Conservation (phyloP, 768 basidiomycete species). For the Xerocomus spinulosus region DNA sequence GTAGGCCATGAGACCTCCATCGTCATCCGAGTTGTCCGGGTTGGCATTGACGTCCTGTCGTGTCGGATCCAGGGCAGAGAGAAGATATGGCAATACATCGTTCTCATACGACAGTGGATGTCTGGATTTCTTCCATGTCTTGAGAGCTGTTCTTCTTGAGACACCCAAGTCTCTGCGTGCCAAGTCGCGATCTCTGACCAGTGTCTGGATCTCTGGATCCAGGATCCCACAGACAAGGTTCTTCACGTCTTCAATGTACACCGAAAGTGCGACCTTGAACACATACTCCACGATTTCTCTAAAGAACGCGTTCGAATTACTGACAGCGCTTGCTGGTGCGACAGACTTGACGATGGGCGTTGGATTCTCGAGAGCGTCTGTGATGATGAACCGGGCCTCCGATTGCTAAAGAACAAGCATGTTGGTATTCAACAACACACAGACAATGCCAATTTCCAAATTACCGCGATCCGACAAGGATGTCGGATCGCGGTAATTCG, state of each 20-base stretch:
- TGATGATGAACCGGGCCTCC: background rate
- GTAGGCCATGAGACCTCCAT: too few relatives aligned
- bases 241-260: conserved; percentile 1
- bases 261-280: background rate
- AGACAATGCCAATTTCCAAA: background rate
- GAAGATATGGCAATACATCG: background rate
- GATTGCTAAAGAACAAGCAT: background rate
- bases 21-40: too few relatives aligned
- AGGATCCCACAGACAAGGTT: background rate
- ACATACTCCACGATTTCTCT: background rate
- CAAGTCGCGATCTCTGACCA: background rate
- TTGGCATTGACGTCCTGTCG: too few relatives aligned
- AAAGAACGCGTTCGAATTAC: background rate
- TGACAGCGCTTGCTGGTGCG: background rate
- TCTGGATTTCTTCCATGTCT: background rate
- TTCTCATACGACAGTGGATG: background rate
- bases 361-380: background rate
- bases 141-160: background rate
- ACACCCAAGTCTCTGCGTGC: background rate
- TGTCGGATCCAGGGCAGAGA: background rate
- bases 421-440: too few relatives aligned
- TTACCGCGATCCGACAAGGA: too few relatives aligned
- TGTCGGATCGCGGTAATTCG: background rate
- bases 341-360: background rate
- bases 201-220: background rate